Base-by-base conservation (phyloP, 192 early-diverging fungal species). In the Backusella westeae region DNA sequence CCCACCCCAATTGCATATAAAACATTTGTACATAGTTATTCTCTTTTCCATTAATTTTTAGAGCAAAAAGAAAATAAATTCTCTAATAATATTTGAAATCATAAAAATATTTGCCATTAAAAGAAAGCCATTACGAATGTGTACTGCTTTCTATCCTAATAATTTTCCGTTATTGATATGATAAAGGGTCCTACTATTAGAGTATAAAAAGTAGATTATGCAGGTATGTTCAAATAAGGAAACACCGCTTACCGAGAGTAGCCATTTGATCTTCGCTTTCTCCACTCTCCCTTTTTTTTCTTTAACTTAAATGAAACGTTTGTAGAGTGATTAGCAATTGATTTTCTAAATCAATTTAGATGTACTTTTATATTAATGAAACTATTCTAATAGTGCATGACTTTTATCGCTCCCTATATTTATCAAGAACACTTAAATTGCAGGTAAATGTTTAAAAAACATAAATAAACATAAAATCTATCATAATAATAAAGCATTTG, bases 141-240 rank as follows among this genome's bases (percentile, higher is more conserved):
- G 7, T 32, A 63, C 26, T 63, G 26, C 53, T 63, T 63, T 63
- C 12, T 63, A 63, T 29, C 10, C 3, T 12, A 29, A 14, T 26
- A 63, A 63, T 63, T 29, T 32, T 14, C 23, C 10, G 23, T 10
- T 26, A 63, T 14, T 63, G 4, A 4, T 63, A 8, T 29, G 56
- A 14, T 29, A 63, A 63, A 63, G 56, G 56, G 56, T 63, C 56
- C 56, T 63, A 63, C 56, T 29, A 63, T 63, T 63, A 63, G 56
- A 63, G 56, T 63, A 63, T 10, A 63, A 59, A 63, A 63, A 29
- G 5, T 26, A 63, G 56, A 63, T 63, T 63, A 63, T 63, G 56
- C 56, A 63, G 26, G 56, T 63, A 3, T 63, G 9, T 29, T 29
- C 29, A 10, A 56, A 63, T 63, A 63, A 63, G 56, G 56, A 63